Percentiles rank a stretch among this genome's conserved stretches.
Evolutionary conservation across 768 basidiomycete species (phyloP).

Genomic region (Russula brevipes): DNA sequence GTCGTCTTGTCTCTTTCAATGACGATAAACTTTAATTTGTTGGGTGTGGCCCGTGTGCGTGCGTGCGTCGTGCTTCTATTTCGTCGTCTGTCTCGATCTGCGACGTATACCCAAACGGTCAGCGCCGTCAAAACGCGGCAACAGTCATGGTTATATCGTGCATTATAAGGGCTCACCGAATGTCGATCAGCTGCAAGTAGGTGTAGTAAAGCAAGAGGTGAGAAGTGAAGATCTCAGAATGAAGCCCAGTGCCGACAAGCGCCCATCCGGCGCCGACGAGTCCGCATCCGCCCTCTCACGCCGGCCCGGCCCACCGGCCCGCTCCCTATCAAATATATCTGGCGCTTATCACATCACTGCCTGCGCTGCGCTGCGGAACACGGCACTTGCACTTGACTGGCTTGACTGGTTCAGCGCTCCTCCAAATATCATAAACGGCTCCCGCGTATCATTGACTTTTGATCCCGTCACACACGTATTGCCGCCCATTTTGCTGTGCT

Average conservation of each 20-base stretch:
- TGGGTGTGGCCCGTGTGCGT: background rate
- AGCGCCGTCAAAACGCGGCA: background rate
- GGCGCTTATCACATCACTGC: background rate
- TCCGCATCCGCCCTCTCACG: conserved; percentile 7
- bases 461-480: background rate
- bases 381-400: background rate
- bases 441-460: background rate
- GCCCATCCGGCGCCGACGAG: conserved; percentile 4
- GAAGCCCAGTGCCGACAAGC: conserved; percentile 11
- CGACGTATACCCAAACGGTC: background rate
- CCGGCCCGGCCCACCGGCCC: conserved; percentile 3
- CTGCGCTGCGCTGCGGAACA: background rate
- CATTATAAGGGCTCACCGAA: conserved; percentile 11
- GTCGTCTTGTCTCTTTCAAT: background rate
- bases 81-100: conserved; percentile 1
- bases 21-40: background rate
- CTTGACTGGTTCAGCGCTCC: too few relatives aligned
- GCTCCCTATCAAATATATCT: background rate
- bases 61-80: background rate
- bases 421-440: too few relatives aligned
- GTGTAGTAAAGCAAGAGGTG: conserved; percentile 15
- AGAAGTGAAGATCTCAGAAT: conserved; percentile 15
- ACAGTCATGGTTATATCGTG: background rate
- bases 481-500: too few relatives aligned
- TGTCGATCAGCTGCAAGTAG: conserved; percentile 14